These are phyloP conservation scores for Rubia balearica DNA, from an alignment of 305 asterid species.

Conservation along the genomic window DNA sequence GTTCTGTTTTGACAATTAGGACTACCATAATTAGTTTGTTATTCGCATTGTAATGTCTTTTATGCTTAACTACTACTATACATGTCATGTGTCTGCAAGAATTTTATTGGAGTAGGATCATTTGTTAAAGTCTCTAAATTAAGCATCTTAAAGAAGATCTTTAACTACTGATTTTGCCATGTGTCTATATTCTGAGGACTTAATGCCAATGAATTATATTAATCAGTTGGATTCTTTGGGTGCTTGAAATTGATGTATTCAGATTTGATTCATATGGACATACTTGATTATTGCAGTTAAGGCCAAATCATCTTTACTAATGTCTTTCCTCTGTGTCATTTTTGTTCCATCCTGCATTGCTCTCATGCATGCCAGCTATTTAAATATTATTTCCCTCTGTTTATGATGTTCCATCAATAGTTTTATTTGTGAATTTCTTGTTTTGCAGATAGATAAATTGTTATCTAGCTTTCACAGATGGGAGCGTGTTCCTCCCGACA, in stretches of 20 bases:
- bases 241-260: background rate
- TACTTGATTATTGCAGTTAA: background rate
- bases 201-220: background rate
- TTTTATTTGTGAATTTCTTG: constrained; percentile 15
- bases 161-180: background rate
- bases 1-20: background rate
- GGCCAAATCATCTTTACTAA: background rate
- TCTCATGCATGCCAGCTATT: background rate
- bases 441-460: constrained; percentile 75
- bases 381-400: background rate
- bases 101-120: background rate
- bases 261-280: background rate
- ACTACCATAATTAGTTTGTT: background rate
- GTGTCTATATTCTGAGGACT: background rate
- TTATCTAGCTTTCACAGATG: constrained; percentile 66
- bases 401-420: background rate
- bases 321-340: background rate
- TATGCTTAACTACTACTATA: background rate
- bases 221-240: background rate
- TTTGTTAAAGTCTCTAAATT: background rate
- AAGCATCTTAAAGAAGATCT: background rate
- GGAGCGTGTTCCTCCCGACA: constrained; percentile 59
- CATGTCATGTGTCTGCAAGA: background rate
- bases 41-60: background rate
- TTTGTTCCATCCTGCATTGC: background rate